Evolutionary conservation across 805 yeast genomes (phyloP), one percentile per base, ranked within the genome.

Genomic region (Ogataea siamensis): DNA sequence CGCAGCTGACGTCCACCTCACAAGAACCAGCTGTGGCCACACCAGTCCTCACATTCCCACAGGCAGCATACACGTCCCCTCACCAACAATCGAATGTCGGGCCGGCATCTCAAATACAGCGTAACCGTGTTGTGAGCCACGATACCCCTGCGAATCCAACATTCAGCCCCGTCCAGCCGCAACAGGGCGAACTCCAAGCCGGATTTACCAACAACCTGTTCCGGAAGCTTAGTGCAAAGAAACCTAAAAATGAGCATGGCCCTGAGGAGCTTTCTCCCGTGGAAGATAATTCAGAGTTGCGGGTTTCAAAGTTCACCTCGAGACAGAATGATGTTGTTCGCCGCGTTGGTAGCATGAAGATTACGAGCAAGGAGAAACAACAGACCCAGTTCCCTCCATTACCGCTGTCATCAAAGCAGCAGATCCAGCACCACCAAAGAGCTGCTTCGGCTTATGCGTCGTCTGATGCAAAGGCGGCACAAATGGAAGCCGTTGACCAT

Each of bases 321-420:
- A 42, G 39, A 32, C 34, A 44, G 16, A 50, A 46, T 28, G 58
- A 55, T 38, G 42, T 57, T 30, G 73, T 76, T 32, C 79, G 80
- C 51, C 72, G 82, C 50, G 80, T 79, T 46, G 80, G 76, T 7
- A 73, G 79, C 53, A 68, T 76, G 73, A 76, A 73, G 52, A 71
- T 76, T n/a, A 76, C 82, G 1, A 71, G 77, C 10, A 74, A 70
- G 50, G 82, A 76, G 47, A 73, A 68, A 44, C 68, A 62, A 33
- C 67, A 60, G 34, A 24, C 50, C 22, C 55, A 50, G n/a, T 41
- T 54, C 30, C 60, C 64, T 9, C 61, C 65, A 10, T 40, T 55
- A 28, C 60, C 63, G 8, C 32, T 47, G 6, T 44, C 53, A 5
- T 51, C 63, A 10, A 51, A 47, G 34, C 59, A 49, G 32, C 58